phyloP scores from a whole-genome alignment of 2,329 filamentous ascomycete genomes.

The Hypoxylon sp. region DNA sequence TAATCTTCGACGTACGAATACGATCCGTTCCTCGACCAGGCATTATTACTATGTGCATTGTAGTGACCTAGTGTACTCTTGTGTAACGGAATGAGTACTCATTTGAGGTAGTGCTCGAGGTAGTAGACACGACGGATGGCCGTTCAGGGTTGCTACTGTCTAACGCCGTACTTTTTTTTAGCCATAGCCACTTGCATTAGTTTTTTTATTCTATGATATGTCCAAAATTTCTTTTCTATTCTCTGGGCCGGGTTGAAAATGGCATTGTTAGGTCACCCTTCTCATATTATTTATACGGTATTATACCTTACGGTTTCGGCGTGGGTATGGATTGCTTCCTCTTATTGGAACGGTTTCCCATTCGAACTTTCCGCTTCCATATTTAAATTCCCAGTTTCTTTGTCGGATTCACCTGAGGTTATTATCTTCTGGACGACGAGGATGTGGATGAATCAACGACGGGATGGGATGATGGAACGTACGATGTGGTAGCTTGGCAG shows the following conservation, averaged over 20 bases:
- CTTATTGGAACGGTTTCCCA: constrained; percentile 28
- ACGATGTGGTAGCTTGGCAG: constrained; percentile 20
- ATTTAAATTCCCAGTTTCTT: constrained; percentile 37
- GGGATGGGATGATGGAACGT: constrained; percentile 41
- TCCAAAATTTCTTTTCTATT: constrained; percentile 29
- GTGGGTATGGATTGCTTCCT: constrained; percentile 43
- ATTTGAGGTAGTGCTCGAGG: constrained; percentile 20
- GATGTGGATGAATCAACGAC: constrained; percentile 35
- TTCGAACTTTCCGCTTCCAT: constrained; percentile 36
- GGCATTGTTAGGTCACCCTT: constrained; percentile 41
- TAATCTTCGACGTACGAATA: constrained; percentile 22
- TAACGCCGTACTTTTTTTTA: constrained; percentile 28
- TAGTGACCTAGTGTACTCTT: constrained; percentile 26
- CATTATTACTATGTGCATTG: constrained; percentile 25
- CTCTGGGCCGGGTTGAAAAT: constrained; percentile 38
- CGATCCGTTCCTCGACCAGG: constrained; percentile 25
- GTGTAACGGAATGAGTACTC: constrained; percentile 29
- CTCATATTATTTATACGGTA: constrained; percentile 39
- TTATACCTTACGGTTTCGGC: constrained; percentile 46
- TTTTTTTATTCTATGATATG: constrained; percentile 24
- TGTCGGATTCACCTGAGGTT: constrained; percentile 35
- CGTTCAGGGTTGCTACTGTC: constrained; percentile 17
- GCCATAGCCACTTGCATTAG: constrained; percentile 20
- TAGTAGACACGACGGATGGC: constrained; percentile 27
- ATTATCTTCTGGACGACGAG: constrained; percentile 27